A percentile compares a stretch with the other conserved stretches of the same genome.
Conservation (phyloP, 345 rosid genomes). For the Boechera retrofracta region DNA sequence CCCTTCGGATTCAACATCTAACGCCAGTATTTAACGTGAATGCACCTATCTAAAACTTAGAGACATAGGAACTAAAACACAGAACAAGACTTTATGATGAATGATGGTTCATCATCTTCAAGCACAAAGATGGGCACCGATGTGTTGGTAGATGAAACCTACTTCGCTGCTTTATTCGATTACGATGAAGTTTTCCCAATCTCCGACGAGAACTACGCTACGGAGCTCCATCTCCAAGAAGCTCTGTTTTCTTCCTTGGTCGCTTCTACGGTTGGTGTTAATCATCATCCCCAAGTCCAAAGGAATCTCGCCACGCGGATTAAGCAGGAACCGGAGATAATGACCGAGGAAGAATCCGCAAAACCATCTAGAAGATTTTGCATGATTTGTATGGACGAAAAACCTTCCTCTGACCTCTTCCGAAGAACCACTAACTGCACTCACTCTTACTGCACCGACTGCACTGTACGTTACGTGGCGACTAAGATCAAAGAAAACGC, state of each 20-base stretch:
- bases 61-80: neutral
- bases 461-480: conserved; percentile 56
- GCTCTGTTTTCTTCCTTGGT: conserved; percentile 44
- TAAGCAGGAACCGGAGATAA: conserved; percentile 18
- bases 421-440: conserved; percentile 41
- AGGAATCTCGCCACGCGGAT: neutral
- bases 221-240: conserved; percentile 56
- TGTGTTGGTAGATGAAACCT: conserved; percentile 48
- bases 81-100: conserved; percentile 1
- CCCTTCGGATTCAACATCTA: conserved; percentile 25
- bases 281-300: conserved; percentile 2
- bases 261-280: conserved; percentile 3
- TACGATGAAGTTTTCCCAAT: conserved; percentile 48
- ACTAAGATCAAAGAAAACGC: conserved; percentile 45
- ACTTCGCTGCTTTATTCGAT: conserved; percentile 47
- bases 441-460: conserved; percentile 62
- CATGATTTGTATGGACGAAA: conserved; percentile 62
- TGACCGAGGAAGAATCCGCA: conserved; percentile 18
- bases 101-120: conserved; percentile 39
- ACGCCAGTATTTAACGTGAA: conserved; percentile 26
- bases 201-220: conserved; percentile 56
- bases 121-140: conserved; percentile 22
- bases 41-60: too few relatives aligned
- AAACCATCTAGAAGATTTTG: conserved; percentile 53
- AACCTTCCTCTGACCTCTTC: conserved; percentile 52